phyloP scores from a whole-genome alignment of 2,329 filamentous ascomycete species.

The Monosporascus sp. region DNA sequence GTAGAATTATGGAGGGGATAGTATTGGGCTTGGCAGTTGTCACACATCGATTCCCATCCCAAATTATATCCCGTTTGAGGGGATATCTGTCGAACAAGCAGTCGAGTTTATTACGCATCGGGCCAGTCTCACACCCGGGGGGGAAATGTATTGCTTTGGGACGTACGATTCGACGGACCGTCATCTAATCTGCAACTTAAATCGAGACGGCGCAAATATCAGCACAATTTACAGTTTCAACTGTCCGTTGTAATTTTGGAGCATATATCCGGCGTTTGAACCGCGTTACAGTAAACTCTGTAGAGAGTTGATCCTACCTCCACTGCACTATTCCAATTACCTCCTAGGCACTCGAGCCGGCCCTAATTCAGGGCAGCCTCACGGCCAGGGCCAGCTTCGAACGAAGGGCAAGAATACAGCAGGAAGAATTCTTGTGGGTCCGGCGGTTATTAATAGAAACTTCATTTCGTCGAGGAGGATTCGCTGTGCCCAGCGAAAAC shows the following conservation, averaged over 20 bases:
- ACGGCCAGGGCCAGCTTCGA: neutral
- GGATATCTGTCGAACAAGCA: neutral
- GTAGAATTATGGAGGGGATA: neutral
- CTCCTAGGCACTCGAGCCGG: neutral
- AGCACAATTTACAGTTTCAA: neutral
- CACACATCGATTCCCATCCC: neutral
- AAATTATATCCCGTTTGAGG: neutral
- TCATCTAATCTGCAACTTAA: neutral
- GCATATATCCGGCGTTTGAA: neutral
- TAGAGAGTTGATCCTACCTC: neutral
- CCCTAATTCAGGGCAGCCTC: neutral
- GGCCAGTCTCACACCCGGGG: neutral
- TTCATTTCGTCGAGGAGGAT: neutral
- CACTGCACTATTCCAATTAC: neutral
- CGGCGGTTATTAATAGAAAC: neutral
- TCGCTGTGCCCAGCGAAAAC: neutral
- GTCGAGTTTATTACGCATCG: neutral
- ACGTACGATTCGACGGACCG: no score
- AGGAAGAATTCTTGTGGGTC: neutral
- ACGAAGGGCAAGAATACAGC: neutral
- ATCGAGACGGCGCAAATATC: neutral
- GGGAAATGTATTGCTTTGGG: neutral
- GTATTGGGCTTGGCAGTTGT: neutral
- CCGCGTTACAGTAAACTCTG: neutral
- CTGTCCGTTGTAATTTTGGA: neutral